Conservation (phyloP, 306 rosid species). For the Inga oerstediana region DNA sequence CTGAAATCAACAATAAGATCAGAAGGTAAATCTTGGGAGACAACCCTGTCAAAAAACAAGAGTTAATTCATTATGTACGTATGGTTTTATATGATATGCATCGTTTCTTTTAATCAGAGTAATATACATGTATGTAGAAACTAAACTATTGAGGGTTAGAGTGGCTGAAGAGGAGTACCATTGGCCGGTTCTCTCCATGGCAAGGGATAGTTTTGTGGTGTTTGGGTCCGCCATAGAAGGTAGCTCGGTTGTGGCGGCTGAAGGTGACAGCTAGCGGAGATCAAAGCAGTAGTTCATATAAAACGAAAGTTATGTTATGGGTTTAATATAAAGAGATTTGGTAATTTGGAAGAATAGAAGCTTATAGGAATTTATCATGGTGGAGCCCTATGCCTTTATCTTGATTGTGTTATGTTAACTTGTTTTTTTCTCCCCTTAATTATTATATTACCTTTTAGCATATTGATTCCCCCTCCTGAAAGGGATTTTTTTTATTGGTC, state of each 20-base stretch:
- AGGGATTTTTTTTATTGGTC: not conserved
- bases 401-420: too few species aligned
- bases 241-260: conserved; percentile 11
- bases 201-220: conserved; percentile 57
- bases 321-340: conserved; percentile 25
- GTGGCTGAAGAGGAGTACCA: conserved; percentile 52
- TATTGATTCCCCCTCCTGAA: not conserved
- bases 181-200: conserved; percentile 95
- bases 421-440: not conserved
- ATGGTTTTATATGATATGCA: not conserved
- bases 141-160: not conserved
- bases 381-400: not conserved
- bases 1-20: conserved; percentile 69
- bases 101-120: not conserved
- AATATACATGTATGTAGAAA: not conserved
- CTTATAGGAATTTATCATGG: conserved; percentile 25
- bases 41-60: conserved; percentile 53
- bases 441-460: not conserved
- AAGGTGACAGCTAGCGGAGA: conserved; percentile 17
- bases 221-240: conserved; percentile 54
- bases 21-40: conserved; percentile 76
- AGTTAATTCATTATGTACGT: not conserved
- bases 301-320: conserved; percentile 10
- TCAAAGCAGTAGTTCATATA: not conserved
- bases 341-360: not conserved